Conservation (phyloP, 352 stramenopile genomes). For the Aphanomyces cochlioides region DNA sequence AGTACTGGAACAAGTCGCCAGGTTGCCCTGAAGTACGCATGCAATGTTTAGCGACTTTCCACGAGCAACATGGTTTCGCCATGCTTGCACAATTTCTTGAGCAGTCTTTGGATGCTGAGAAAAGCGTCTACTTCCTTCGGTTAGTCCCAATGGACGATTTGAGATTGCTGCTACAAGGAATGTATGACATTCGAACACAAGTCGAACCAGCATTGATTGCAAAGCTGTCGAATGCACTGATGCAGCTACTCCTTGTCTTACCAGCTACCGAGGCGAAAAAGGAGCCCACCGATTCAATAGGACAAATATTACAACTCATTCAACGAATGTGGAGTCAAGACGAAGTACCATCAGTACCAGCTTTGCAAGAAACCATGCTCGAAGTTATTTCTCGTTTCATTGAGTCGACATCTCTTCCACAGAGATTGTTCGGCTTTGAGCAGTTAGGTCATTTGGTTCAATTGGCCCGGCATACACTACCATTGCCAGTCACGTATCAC, state of each 20-base stretch:
- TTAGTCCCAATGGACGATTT: slow-evolving; percentile 30
- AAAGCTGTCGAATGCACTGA: slow-evolving; percentile 38
- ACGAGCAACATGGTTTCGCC: slow-evolving; percentile 74
- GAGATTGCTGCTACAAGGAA: slow-evolving; percentile 12
- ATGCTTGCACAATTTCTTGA: slow-evolving; percentile 70
- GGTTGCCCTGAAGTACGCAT: slow-evolving; percentile 75
- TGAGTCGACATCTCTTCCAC: slow-evolving; percentile 86
- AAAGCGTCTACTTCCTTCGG: slow-evolving; percentile 10
- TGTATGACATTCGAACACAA: slow-evolving; percentile 5
- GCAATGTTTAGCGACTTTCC: slow-evolving; percentile 81
- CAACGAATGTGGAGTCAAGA: slow-evolving; percentile 61
- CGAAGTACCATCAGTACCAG: slow-evolving; percentile 42
- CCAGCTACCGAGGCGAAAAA: slow-evolving; percentile 77
- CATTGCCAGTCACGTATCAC: slow-evolving; percentile 84
- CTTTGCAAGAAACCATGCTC: slow-evolving; percentile 78
- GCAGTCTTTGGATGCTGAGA: slow-evolving; percentile 2
- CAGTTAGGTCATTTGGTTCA: slow-evolving; percentile 92
- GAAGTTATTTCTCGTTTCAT: slow-evolving; percentile 82
- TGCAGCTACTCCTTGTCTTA: slow-evolving; percentile 68
- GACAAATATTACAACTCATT: slow-evolving; percentile 75
- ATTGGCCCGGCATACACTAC: slow-evolving; percentile 65
- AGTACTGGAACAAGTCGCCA: slow-evolving; percentile 83
- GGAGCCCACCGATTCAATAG: slow-evolving; percentile 76
- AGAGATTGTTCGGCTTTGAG: slow-evolving; percentile 93
- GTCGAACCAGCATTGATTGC: slow-evolving; percentile 5